Conservation (phyloP, 2,329 filamentous ascomycete species). For the Xylariaceae sp. region DNA sequence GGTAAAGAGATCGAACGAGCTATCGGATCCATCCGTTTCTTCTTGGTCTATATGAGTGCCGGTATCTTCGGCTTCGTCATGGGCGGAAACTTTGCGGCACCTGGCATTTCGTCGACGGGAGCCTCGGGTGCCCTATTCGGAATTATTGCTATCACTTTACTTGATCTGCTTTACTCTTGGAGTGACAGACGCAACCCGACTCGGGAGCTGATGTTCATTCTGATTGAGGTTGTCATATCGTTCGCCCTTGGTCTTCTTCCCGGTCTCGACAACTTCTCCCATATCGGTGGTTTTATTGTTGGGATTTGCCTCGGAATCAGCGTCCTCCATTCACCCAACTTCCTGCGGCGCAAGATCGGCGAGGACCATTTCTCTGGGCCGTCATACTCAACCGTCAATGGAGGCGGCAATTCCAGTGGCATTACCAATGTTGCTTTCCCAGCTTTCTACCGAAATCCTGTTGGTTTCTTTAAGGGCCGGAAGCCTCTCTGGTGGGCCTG, state of each 20-base stretch:
- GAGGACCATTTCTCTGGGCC: constrained; percentile 46
- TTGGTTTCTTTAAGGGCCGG: constrained; percentile 84
- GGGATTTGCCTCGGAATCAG: constrained; percentile 83
- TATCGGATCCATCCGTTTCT: constrained; percentile 84
- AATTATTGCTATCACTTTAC: constrained; percentile 78
- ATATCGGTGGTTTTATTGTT: constrained; percentile 94
- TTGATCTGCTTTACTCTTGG: constrained; percentile 95
- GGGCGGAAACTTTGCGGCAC: constrained; percentile 86
- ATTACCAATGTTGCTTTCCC: constrained; percentile 42
- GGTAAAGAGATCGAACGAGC: constrained; percentile 88
- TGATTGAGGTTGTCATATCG: constrained; percentile 80
- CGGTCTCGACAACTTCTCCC: constrained; percentile 93
- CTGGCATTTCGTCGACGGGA: constrained; percentile 77
- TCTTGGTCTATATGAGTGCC: constrained; percentile 81
- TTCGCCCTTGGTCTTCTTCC: constrained; percentile 91
- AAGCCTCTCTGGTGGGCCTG: constrained; percentile 96
- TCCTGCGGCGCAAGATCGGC: constrained; percentile 70
- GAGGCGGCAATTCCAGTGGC: constrained; percentile 21
- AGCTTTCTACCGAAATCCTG: constrained; percentile 56
- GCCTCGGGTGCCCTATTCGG: constrained; percentile 90
- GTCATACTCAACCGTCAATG: constrained; percentile 66
- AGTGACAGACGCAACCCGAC: constrained; percentile 68
- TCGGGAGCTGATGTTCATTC: constrained; percentile 82
- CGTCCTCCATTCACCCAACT: constrained; percentile 81
- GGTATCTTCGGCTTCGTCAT: constrained; percentile 96